Base-by-base conservation (phyloP, 805 yeast genomes). In the Starmera amethionina region DNA sequence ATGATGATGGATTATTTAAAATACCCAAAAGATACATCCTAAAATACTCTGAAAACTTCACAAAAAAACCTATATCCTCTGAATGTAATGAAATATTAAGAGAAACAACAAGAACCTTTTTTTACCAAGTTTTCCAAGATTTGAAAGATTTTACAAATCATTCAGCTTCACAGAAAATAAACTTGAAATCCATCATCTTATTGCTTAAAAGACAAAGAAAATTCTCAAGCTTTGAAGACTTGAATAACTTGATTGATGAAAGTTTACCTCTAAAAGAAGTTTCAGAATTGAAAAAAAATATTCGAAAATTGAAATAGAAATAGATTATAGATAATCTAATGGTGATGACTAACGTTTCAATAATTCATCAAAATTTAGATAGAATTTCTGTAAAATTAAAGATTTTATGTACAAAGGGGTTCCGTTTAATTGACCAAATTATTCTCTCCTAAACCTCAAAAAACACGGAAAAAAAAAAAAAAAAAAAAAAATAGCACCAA, bases 61-160 rank as follows among this genome's bases (percentile, higher is more conserved):
- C 46, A 2, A 39, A 35, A 33, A 49, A 42, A 29, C 42, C 45
- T 9, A 19, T 54, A 3, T 40, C 47, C 2, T 40, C 39, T 6
- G 58, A 54, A n/a, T 51, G 57, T 4, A 11, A 46, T 4, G 44
- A 49, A 1, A 45, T 52, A 1, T 19, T 64, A 2, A 30, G 46
- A 7, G 47, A 48, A 3, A 54, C 58, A 2, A 51, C 64, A 4
- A 48, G 55, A 3, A 35, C 34, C 15, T 65, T 50, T 42, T 52
- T 65, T 32, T 53, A 50, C 18, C 60, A 55, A 31, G 38, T 50
- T 3, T 30, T 56, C 1, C 43, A 43, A 2, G 67, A 60, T 40
- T 40, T 65, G 5, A 39, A 42, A 1, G 56, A 60, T 0, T 65
- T 62, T 36, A 50, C 67, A 0, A 45, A 46, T 2, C 69, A 65